A percentile compares a stretch with the other conserved stretches of the same genome.
Evolutionary conservation across 176 grass and related monocot genomes (phyloP).

Genomic region (Saccharum spontaneum): DNA sequence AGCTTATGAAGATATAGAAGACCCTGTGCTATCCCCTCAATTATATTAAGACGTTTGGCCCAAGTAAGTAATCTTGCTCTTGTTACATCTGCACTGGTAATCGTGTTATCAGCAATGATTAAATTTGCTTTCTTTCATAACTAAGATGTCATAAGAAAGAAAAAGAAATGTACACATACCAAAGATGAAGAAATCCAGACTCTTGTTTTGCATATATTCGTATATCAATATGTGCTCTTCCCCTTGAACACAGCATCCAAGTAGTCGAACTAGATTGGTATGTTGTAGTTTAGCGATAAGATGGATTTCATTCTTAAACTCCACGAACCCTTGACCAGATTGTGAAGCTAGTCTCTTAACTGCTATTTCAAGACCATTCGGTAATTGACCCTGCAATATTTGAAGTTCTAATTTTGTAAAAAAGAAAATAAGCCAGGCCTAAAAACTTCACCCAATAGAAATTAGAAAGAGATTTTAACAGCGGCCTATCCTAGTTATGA

Average conservation of each 20-base stretch:
- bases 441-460: too few relatives aligned
- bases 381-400: not conserved
- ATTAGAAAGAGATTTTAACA: not conserved
- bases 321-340: not conserved
- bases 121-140: too few relatives aligned
- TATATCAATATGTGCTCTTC: constrained; percentile 13
- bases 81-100: too few relatives aligned
- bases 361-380: not conserved
- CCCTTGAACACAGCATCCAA: not conserved
- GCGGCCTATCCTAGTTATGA: not conserved
- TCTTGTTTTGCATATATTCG: constrained; percentile 21
- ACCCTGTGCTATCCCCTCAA: too few relatives aligned
- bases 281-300: constrained; percentile 11
- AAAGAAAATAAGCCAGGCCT: not conserved
- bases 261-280: not conserved
- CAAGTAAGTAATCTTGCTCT: too few relatives aligned
- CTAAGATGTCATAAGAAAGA: not conserved
- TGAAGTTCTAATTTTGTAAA: not conserved
- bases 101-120: too few relatives aligned
- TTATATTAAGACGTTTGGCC: too few relatives aligned
- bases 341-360: constrained; percentile 12
- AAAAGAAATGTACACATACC: not conserved
- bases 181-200: too few relatives aligned
- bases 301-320: constrained; percentile 22
- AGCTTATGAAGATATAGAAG: too few relatives aligned